Base-by-base conservation (phyloP, 495 filamentous ascomycete species). In the Penicillium herquei region DNA sequence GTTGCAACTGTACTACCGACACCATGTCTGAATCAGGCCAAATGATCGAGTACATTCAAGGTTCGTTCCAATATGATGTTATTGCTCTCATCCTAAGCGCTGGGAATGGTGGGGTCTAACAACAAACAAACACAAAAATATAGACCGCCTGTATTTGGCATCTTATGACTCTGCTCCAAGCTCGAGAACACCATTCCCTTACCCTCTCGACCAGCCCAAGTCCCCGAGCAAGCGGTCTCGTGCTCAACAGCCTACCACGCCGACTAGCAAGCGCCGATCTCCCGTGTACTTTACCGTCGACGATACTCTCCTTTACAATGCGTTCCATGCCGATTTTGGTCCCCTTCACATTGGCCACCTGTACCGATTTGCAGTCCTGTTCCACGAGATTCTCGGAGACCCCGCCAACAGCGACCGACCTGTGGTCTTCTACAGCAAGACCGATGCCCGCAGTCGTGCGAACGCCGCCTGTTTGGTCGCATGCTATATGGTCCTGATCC, bases 401-500 rank as follows among this genome's bases (percentile, higher is more conserved):
- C 87, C 90, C 51, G 86, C 83, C 32, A 91, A 92, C 63, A 87
- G 89, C 73, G 87, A 89, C 18, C 81, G 90, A 45, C 84, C 89
- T 6, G 87, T 99, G 44, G 92, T 98, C 7, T 95, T 98, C 69
- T 98, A 92, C 84, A 96, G 92, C 69, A 86, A 85, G 50, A 86
- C 90, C 0, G 92, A 99, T 75, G 84, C 93, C 32, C 85, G 92
- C 56, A 96, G 92, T 85, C 84, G 94, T 51, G 92, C 94, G 61
- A 99, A 99, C 75, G 93, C 95, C 10, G 92, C 93, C n/a, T 96
- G 92, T 70, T 75, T 98, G 43, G 80, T 98, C 10, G 93, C 93
- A 33, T 93, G 88, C 72, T 98, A 98, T 69, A 96, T 98, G 93
- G 89, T 98, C n/a, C 75, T 99, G 47, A 94, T 99, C 62, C 94